Evolutionary conservation across 768 basidiomycete species (phyloP).

Genomic region (Hortiboletus flavorubellus): DNA sequence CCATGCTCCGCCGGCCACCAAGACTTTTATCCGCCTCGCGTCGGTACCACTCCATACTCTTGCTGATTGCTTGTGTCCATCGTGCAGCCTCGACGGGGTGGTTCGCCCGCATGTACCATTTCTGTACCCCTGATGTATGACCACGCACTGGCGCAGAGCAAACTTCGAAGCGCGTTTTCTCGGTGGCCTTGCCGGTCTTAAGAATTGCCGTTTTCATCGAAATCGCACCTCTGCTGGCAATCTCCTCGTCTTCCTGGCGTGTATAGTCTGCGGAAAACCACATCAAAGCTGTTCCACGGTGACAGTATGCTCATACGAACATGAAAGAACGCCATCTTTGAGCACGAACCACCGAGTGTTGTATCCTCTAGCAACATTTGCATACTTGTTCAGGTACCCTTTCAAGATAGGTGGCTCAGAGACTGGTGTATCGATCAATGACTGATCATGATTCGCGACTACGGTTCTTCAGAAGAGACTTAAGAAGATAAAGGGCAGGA

Average conservation of each 20-base stretch:
- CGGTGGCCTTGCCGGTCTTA: slow-evolving; percentile 45
- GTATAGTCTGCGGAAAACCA: slow-evolving; percentile 55
- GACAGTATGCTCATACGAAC: slow-evolving; percentile 41
- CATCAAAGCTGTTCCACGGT: not conserved
- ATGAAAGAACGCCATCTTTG: slow-evolving; percentile 79
- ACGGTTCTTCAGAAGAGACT: slow-evolving; percentile 2
- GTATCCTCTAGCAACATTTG: slow-evolving; percentile 89
- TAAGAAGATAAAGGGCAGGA: not conserved
- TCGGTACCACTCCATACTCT: slow-evolving; percentile 70
- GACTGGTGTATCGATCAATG: slow-evolving; percentile 50
- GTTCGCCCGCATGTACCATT: slow-evolving; percentile 81
- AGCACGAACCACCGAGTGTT: slow-evolving; percentile 91
- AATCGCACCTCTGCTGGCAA: slow-evolving; percentile 84
- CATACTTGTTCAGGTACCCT: slow-evolving; percentile 88
- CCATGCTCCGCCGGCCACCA: slow-evolving; percentile 39
- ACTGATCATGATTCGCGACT: slow-evolving; percentile 82
- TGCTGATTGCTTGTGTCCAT: slow-evolving; percentile 76
- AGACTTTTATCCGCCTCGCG: slow-evolving; percentile 35
- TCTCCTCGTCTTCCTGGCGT: slow-evolving; percentile 84
- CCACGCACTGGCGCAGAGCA: slow-evolving; percentile 55
- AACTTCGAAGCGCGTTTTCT: slow-evolving; percentile 81
- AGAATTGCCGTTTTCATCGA: slow-evolving; percentile 77
- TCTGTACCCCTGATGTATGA: slow-evolving; percentile 47
- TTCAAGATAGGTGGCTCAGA: slow-evolving; percentile 60
- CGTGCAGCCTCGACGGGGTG: slow-evolving; percentile 88